Evolutionary conservation across 2,329 filamentous ascomycete species (phyloP), one percentile per base, ranked within the genome.

Genomic region (Amauroascus niger): DNA sequence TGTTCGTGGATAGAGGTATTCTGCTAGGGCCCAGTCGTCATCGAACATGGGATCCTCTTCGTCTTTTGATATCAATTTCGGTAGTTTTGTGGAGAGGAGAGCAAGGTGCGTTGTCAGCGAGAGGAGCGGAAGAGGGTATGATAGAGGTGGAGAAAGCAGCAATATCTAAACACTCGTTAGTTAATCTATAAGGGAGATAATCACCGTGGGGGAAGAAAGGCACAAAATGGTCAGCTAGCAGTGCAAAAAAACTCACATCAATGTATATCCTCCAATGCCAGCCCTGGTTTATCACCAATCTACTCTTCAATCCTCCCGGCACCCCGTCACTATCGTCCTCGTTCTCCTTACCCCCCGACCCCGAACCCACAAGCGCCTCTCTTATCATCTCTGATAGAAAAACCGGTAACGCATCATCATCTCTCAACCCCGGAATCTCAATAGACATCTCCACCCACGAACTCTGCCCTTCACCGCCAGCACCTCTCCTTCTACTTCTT

Each of bases 211-310:
- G n/a, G n/a, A n/a, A n/a, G n/a, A n/a, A n/a, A n/a, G n/a, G n/a
- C n/a, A n/a, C n/a, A n/a, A 2, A 30, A n/a, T 51, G 54, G 41
- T 16, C 54, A 28, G 16, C 43, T 33, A 14, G 40, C 32, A 46
- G n/a, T 30, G 14, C 14, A 30, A 49, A 53, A 53, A 26, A 39
- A 46, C 87, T 65, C 69, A 96, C 90, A 71, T 98, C 93, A 58
- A 98, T 79, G 71, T 91, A 97, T 54, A 98, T 70, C 72, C 90
- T 88, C 93, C 93, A 98, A 76, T 97, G 91, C 76, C 91, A 98
- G 43, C 90, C 80, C 55, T 77, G 74, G 72, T 96, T 97, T 68
- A 98, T 96, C 70, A 83, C 86, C 65, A 98, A 70, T 64, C 84
- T 81, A 68, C 81, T 82, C 59, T 76, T 78, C 57, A 84, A 65